Base-by-base conservation (phyloP, 2,329 filamentous ascomycete genomes). In the Rutstroemia sp. region DNA sequence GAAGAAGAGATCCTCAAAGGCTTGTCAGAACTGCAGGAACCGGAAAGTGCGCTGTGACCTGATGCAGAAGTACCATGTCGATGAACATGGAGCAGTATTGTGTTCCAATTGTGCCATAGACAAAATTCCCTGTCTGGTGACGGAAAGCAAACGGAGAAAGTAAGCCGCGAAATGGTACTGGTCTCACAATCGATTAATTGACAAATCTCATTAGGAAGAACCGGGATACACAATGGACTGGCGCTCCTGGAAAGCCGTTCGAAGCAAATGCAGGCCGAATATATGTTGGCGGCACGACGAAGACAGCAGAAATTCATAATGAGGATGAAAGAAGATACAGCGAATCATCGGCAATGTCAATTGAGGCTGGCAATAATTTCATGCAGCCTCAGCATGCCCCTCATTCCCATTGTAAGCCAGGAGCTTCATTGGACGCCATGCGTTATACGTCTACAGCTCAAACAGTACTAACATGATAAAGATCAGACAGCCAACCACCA, bases 21-120 rank as follows among this genome's bases (percentile, higher is more conserved):
- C 92, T 18, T 96, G 92, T 71, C 89, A 90, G 61, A 90, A 87
- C 65, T 96, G 92, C 73, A 82, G 92, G 66, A 85, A 88, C 57
- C 85, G 92, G 69, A 96, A 96, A 71, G 92, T 96, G 44, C 83
- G 92, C 57, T 96, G 92, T 75, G 92, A 96, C 75, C 91, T 96
- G 56, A 90, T 94, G 58, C 90, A 95, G 71, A 87, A 61, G n/a
- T 66, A 65, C 44, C 65, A 67, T 42, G 52, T 64, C 37, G 63
- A 59, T 10, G 59, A 62, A 5, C 62, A 65, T 23, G 65, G 67
- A n/a, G 62, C 63, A 18, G 63, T 61, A 21, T 66, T 65, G 12
- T 69, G 68, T 41, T 63, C 64, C 1, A 69, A 69, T 55, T 70
- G 67, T 55, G 63, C 60, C 0, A 65, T 77, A 63, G 76, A 78